Conservation (phyloP, 2,329 filamentous ascomycete genomes). For the Nigrospora oryzae region DNA sequence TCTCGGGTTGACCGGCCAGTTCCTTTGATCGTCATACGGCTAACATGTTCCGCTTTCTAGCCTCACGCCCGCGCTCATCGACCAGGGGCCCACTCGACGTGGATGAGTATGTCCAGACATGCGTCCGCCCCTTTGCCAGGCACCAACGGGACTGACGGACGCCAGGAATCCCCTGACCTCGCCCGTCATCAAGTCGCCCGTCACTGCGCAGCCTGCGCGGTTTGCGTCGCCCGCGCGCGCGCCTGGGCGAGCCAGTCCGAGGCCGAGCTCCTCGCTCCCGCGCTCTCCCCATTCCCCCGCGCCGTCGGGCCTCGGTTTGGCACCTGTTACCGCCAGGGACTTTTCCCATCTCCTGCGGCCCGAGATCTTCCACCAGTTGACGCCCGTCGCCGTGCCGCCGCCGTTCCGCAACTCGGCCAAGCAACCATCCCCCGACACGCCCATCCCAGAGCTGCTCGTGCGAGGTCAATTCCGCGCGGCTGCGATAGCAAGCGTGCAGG, state of each 20-base stretch:
- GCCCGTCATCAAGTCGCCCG: constrained; percentile 14
- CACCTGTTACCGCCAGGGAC: constrained; percentile 49
- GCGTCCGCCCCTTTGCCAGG: constrained; percentile 11
- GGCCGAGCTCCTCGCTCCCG: constrained; percentile 11
- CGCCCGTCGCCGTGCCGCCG: constrained; percentile 48
- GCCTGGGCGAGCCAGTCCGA: constrained; percentile 10
- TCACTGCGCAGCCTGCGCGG: constrained; percentile 2
- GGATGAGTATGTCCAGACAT: constrained; percentile 54
- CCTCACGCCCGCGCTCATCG: constrained; percentile 54
- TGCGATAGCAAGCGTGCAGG: constrained; percentile 57
- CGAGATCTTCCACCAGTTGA: constrained; percentile 75
- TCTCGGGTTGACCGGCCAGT: too few relatives aligned
- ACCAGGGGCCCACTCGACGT: constrained; percentile 73
- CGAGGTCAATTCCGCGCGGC: constrained; percentile 74
- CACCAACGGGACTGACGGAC: background rate
- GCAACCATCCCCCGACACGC: constrained; percentile 53
- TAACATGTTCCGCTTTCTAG: constrained; percentile 26
- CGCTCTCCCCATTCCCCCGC: constrained; percentile 10
- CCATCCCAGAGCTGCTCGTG: constrained; percentile 60
- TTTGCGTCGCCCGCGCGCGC: constrained; percentile 10
- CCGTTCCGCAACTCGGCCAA: constrained; percentile 63
- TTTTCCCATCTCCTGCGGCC: constrained; percentile 74
- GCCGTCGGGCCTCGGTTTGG: constrained; percentile 15
- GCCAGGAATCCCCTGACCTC: constrained; percentile 14
- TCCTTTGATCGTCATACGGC: constrained; percentile 8